A percentile compares a stretch with the other conserved stretches of the same genome.
These are phyloP conservation scores for Penicillium sumatraense DNA, from an alignment of 2,329 filamentous ascomycete species.

Conservation along the genomic window DNA sequence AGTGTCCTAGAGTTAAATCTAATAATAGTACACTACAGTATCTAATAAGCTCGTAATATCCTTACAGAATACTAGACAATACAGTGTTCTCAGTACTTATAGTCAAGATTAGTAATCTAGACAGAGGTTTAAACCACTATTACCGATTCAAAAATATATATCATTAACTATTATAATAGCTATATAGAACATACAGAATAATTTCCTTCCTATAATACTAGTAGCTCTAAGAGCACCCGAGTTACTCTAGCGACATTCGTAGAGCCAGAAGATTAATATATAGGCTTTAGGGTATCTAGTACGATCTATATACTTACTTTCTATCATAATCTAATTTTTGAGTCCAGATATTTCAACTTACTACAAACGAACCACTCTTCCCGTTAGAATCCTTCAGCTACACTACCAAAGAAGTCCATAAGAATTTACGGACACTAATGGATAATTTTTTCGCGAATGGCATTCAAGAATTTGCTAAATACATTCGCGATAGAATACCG, in stretches of 20 bases:
- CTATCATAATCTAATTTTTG: neutral
- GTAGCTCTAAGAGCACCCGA: constrained; percentile 5
- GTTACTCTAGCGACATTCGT: neutral
- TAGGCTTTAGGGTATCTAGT: constrained; percentile 8
- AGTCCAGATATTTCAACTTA: constrained; percentile 7
- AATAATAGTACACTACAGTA: constrained; percentile 15
- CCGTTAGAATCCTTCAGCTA: neutral
- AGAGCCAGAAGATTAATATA: constrained; percentile 5
- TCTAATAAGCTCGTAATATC: constrained; percentile 9
- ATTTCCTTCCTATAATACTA: neutral
- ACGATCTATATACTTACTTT: neutral
- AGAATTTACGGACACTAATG: neutral
- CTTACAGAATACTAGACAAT: constrained; percentile 8
- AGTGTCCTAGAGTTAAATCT: constrained; percentile 8
- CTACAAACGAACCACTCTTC: constrained; percentile 9
- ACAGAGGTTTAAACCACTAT: constrained; percentile 10
- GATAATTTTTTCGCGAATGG: neutral
- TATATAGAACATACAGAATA: neutral
- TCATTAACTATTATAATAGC: constrained; percentile 6
- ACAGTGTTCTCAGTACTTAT: constrained; percentile 1
- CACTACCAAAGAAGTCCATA: constrained; percentile 1
- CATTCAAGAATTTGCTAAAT: constrained; percentile 2
- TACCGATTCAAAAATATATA: neutral
- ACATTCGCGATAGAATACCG: constrained; percentile 9
- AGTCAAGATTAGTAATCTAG: constrained; percentile 15